A percentile compares a stretch with the other conserved stretches of the same genome.
Evolutionary conservation across 2,329 filamentous ascomycete genomes (phyloP).

Genomic region (Reticulascus tulasneorum): DNA sequence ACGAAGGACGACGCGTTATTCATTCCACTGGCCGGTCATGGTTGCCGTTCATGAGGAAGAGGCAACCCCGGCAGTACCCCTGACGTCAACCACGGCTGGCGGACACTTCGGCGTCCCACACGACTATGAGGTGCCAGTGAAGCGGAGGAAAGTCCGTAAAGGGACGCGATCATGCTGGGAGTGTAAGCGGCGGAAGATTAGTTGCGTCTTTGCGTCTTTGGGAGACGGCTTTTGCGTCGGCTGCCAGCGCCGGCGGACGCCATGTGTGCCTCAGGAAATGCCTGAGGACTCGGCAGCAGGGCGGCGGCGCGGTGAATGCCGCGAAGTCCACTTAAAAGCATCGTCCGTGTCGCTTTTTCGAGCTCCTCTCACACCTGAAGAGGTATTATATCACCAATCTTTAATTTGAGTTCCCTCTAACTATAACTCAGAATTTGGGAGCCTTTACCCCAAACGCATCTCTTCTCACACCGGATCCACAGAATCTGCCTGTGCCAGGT

Average conservation of each 20-base stretch:
- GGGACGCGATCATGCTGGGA: slow-evolving; percentile 56
- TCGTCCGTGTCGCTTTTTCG: not conserved
- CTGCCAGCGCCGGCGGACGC: slow-evolving; percentile 38
- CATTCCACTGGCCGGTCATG: no score
- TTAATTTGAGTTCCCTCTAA: no score
- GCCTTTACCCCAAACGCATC: not conserved
- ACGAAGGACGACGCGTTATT: no score
- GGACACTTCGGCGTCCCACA: no score
- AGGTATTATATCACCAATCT: no score
- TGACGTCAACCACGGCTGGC: no score
- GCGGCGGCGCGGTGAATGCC: not conserved
- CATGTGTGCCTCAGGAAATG: slow-evolving; percentile 46
- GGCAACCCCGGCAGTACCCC: no score
- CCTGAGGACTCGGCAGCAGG: slow-evolving; percentile 22
- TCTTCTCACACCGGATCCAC: not conserved
- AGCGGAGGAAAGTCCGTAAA: slow-evolving; percentile 50
- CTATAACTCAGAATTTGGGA: no score
- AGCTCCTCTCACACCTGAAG: no score
- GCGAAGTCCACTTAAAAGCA: not conserved
- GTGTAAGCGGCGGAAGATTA: slow-evolving; percentile 51
- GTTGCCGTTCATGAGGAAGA: no score
- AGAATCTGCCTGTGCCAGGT: no score
- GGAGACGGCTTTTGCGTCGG: slow-evolving; percentile 36
- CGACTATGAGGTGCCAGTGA: no score
- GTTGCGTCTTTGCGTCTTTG: slow-evolving; percentile 38